phyloP scores from a whole-genome alignment of 73 alveolate genomes.

The Effrenium voratum region DNA sequence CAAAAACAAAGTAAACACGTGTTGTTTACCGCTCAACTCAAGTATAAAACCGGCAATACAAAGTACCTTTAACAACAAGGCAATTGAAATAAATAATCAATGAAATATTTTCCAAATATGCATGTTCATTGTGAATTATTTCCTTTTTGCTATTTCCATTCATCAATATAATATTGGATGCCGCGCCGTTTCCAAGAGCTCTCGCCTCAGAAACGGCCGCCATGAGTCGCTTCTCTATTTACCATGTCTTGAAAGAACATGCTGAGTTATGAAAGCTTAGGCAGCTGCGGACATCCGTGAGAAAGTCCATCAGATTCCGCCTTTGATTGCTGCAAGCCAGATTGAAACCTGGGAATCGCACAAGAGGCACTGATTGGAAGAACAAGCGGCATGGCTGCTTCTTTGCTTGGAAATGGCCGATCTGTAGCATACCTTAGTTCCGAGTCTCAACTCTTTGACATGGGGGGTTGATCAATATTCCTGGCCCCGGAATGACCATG shows the following conservation, averaged over 20 bases:
- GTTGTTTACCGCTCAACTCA: not conserved
- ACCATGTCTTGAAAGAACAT: not conserved
- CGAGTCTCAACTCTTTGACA: not conserved
- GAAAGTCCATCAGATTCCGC: not conserved
- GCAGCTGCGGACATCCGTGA: not conserved
- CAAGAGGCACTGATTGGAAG: not conserved
- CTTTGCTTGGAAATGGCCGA: slow-evolving; percentile 79
- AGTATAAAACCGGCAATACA: not conserved
- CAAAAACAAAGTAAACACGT: not conserved
- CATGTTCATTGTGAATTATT: not conserved
- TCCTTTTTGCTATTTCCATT: slow-evolving; percentile 21
- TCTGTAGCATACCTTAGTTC: slow-evolving; percentile 46
- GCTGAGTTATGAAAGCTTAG: not conserved
- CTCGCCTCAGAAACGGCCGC: not conserved
- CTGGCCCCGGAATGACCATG: not conserved
- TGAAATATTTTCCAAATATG: not conserved
- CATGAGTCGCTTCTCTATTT: not conserved
- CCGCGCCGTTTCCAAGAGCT: slow-evolving; percentile 7
- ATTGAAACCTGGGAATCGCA: not conserved
- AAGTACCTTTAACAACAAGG: not conserved
- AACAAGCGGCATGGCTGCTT: slow-evolving; percentile 33
- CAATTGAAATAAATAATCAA: not conserved
- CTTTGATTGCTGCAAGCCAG: not conserved
- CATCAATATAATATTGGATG: slow-evolving; percentile 54
- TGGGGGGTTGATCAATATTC: not conserved